Percentiles rank a stretch among this genome's conserved stretches.
These are phyloP conservation scores for Nematocida sp. DNA, from an alignment of 371 early-diverging fungal species.

Conservation along the genomic window DNA sequence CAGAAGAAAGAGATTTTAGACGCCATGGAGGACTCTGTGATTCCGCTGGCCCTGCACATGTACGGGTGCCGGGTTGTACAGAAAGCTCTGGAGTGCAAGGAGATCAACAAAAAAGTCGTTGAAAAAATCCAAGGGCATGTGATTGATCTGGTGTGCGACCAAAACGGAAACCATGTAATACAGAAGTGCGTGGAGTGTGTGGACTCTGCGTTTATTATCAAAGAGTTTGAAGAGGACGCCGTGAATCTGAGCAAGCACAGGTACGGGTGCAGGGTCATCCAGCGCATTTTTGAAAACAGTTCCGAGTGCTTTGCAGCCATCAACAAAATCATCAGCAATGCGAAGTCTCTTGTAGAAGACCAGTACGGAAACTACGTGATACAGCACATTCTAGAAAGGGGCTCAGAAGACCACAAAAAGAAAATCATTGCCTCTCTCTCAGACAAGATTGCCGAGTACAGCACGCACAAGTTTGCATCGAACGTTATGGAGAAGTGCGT, in stretches of 20 bases:
- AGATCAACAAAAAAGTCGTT: constrained; percentile 71
- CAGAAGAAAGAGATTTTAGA: constrained; percentile 60
- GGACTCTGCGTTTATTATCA: constrained; percentile 72
- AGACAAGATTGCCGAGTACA: constrained; percentile 56
- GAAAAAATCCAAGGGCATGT: constrained; percentile 83
- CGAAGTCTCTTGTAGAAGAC: constrained; percentile 82
- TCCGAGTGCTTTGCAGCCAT: constrained; percentile 61
- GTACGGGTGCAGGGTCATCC: constrained; percentile 98
- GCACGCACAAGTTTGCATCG: constrained; percentile 92
- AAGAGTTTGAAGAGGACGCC: constrained; percentile 88
- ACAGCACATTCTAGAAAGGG: constrained; percentile 91
- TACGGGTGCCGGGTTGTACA: constrained; percentile 99
- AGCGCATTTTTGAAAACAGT: constrained; percentile 90
- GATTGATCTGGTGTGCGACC: constrained; percentile 91
- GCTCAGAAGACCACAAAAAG: constrained; percentile 68
- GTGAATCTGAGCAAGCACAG: constrained; percentile 89
- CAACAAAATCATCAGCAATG: constrained; percentile 67
- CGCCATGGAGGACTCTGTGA: constrained; percentile 83
- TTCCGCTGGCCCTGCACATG: constrained; percentile 88
- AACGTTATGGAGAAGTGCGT: constrained; percentile 80
- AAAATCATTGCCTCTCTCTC: constrained; percentile 72
- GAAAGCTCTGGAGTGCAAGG: constrained; percentile 80
- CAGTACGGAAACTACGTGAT: constrained; percentile 99
- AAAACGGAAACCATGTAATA: constrained; percentile 99
- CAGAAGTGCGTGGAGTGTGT: constrained; percentile 89